A percentile compares a stretch with the other conserved stretches of the same genome.
phyloP scores from a whole-genome alignment of 352 stramenopile genomes.

The Globisporangium uncinulatum region DNA sequence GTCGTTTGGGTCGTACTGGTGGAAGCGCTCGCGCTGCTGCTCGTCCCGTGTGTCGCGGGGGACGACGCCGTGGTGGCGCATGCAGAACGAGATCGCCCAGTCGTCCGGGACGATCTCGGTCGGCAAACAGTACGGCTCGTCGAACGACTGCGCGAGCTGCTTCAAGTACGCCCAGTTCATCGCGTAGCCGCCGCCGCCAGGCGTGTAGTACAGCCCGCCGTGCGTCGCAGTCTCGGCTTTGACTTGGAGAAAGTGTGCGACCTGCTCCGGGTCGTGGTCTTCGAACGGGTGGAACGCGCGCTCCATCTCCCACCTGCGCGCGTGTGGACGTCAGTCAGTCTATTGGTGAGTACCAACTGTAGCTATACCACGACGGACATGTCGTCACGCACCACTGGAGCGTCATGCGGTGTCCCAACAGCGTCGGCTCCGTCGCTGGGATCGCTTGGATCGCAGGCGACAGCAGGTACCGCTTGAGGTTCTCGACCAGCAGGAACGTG shows the following conservation, averaged over 20 bases:
- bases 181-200: constrained; percentile 70
- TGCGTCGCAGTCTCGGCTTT: constrained; percentile 37
- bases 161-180: constrained; percentile 84
- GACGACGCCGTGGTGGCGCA: constrained; percentile 61
- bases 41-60: constrained; percentile 70
- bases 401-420: constrained; percentile 85
- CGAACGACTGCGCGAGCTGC: constrained; percentile 58
- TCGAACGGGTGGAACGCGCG: constrained; percentile 61
- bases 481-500: constrained; percentile 83
- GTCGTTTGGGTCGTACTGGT: constrained; percentile 77
- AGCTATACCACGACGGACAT: neutral
- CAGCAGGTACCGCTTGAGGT: constrained; percentile 69
- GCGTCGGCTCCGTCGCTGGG: constrained; percentile 26
- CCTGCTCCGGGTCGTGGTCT: constrained; percentile 51
- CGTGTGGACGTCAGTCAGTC: neutral
- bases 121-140: constrained; percentile 69
- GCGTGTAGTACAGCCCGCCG: constrained; percentile 78
- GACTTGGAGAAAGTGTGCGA: constrained; percentile 43
- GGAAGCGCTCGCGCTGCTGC: constrained; percentile 68
- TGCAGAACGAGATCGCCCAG: constrained; percentile 87
- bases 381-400: constrained; percentile 53
- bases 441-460: constrained; percentile 38
- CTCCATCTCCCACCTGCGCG: constrained; percentile 64
- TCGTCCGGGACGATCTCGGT: constrained; percentile 72
- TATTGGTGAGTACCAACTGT: neutral